A percentile compares a stretch with the other conserved stretches of the same genome.
These are phyloP conservation scores for Podospora australis DNA, from an alignment of 495 filamentous ascomycete species.

Conservation along the genomic window DNA sequence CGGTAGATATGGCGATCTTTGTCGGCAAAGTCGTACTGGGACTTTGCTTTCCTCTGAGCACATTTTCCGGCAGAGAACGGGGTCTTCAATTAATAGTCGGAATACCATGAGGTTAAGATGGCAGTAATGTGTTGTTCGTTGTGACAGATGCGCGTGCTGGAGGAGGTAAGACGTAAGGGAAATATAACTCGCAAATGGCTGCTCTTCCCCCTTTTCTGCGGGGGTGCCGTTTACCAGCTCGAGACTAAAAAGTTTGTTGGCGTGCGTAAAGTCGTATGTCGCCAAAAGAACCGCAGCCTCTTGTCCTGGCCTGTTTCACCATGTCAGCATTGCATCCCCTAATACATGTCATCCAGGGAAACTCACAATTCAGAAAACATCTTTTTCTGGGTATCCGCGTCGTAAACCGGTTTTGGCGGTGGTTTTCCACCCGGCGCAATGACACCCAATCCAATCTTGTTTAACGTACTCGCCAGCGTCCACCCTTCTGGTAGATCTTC, in stretches of 20 bases:
- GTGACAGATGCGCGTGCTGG: slow-evolving; percentile 84
- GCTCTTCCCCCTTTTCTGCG: slow-evolving; percentile 57
- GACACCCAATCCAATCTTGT: slow-evolving; percentile 75
- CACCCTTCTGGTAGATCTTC: slow-evolving; percentile 91
- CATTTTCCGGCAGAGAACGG: slow-evolving; percentile 73
- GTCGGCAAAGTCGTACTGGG: slow-evolving; percentile 77
- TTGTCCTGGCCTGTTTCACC: slow-evolving; percentile 58
- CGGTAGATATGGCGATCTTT: slow-evolving; percentile 84
- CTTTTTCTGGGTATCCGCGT: slow-evolving; percentile 67
- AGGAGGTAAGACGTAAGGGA: slow-evolving; percentile 89
- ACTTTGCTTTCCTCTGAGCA: slow-evolving; percentile 74
- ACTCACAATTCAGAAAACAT: slow-evolving; percentile 60
- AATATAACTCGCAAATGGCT: slow-evolving; percentile 74
- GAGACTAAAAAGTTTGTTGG: slow-evolving; percentile 92
- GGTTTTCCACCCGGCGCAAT: slow-evolving; percentile 64
- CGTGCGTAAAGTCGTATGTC: slow-evolving; percentile 87
- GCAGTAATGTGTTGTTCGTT: slow-evolving; percentile 69
- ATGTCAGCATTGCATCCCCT: slow-evolving; percentile 20
- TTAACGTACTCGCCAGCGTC: slow-evolving; percentile 71
- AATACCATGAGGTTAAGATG: slow-evolving; percentile 77
- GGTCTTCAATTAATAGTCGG: slow-evolving; percentile 84
- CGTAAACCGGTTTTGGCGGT: slow-evolving; percentile 48
- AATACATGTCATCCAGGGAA: no score
- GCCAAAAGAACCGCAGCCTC: slow-evolving; percentile 74
- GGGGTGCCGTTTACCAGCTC: slow-evolving; percentile 64